These are phyloP conservation scores for Breviolum minutum DNA, from an alignment of 73 alveolate genomes.

Conservation along the genomic window DNA sequence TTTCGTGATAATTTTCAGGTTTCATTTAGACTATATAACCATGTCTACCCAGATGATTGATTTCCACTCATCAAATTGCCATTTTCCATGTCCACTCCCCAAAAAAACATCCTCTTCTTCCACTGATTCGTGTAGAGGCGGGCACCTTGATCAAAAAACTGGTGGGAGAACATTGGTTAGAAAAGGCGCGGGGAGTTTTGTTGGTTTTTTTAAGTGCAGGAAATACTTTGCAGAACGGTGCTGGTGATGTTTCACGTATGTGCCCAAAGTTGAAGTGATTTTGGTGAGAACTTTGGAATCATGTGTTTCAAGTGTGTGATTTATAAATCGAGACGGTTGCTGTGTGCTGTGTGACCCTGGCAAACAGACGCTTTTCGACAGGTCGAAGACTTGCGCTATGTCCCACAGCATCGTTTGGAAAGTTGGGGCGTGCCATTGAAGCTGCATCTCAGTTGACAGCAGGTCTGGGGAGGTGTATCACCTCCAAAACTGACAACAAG, in stretches of 20 bases:
- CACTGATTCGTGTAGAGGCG: conserved; percentile 6
- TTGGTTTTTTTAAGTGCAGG: background rate
- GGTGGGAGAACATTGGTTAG: conserved; percentile 93
- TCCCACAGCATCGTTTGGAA: conserved; percentile 52
- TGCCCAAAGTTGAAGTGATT: background rate
- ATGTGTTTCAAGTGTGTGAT: background rate
- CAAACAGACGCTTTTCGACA: background rate
- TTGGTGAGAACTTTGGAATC: background rate
- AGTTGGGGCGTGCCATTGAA: conserved; percentile 84
- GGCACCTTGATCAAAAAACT: conserved; percentile 84
- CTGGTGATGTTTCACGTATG: background rate
- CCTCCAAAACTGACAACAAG: too few relatives aligned
- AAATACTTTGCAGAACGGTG: too few relatives aligned
- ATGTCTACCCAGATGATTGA: background rate
- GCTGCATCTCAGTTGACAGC: conserved; percentile 6
- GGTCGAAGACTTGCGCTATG: conserved; percentile 83
- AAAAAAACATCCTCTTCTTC: background rate
- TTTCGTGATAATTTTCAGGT: too few relatives aligned
- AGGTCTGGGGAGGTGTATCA: too few relatives aligned
- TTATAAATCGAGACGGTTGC: background rate
- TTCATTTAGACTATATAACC: too few relatives aligned
- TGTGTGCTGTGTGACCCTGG: background rate
- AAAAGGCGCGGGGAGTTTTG: background rate
- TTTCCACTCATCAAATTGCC: background rate
- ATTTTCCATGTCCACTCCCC: background rate